Evolutionary conservation across 345 rosid species (phyloP).

Genomic region (Eucalyptus coolabah): DNA sequence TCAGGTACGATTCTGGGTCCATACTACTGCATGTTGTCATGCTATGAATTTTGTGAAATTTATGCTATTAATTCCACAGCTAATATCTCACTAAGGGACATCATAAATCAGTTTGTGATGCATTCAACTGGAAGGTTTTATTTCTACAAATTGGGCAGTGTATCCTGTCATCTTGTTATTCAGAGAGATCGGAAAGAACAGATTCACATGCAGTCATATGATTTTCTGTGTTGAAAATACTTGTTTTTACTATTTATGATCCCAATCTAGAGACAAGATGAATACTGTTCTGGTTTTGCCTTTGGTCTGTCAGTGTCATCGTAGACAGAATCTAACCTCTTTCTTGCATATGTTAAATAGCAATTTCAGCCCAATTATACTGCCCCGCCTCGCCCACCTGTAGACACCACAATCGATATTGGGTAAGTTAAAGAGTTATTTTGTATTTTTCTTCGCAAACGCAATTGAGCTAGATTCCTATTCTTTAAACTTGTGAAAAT

Average conservation of each 20-base stretch:
- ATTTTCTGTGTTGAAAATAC: not conserved
- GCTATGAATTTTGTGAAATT: not conserved
- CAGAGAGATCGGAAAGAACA: not conserved
- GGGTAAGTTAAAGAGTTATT: conserved; percentile 36
- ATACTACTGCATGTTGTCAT: not conserved
- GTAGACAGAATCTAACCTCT: not conserved
- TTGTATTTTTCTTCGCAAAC: not conserved
- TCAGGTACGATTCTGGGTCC: conserved; percentile 34
- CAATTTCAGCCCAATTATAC: conserved; percentile 81
- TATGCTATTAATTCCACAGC: not conserved
- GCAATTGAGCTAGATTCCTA: not conserved
- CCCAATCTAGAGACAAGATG: not conserved
- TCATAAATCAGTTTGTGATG: not conserved
- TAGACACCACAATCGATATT: conserved; percentile 73
- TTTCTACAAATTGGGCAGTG: not conserved
- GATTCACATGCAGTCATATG: not conserved
- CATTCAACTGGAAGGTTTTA: not conserved
- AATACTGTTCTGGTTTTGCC: not conserved
- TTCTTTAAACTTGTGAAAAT: not conserved
- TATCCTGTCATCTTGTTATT: not conserved
- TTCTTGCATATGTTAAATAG: conserved; percentile 21
- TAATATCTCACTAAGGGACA: not conserved
- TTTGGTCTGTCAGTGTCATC: not conserved
- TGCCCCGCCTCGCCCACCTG: conserved; percentile 60
- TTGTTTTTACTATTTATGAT: not conserved